Conservation (phyloP, 768 basidiomycete species). For the Amanita exitialis region DNA sequence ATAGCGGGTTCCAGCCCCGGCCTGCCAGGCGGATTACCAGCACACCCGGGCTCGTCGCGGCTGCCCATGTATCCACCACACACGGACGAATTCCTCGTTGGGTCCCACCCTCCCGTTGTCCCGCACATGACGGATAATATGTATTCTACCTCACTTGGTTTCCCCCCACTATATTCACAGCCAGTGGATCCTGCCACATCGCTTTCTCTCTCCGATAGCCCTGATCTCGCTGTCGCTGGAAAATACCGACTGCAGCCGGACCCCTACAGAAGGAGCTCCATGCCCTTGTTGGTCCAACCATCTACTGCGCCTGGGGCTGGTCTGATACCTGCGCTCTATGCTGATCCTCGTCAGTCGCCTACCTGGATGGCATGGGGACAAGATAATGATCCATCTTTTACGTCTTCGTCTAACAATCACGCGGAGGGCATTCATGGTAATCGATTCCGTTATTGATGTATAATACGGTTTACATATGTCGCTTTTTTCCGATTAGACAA, state of each 20-base stretch:
- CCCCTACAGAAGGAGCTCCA: slow-evolving; percentile 10
- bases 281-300: not conserved
- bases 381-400: slow-evolving; percentile 7
- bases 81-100: slow-evolving; percentile 33
- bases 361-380: slow-evolving; percentile 12
- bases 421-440: slow-evolving; percentile 10
- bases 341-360: slow-evolving; percentile 7
- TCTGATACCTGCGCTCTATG: slow-evolving; percentile 10
- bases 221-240: slow-evolving; percentile 31
- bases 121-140: slow-evolving; percentile 16
- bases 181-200: slow-evolving; percentile 6
- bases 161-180: slow-evolving; percentile 12
- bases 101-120: slow-evolving; percentile 22
- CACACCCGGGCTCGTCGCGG: slow-evolving; percentile 12
- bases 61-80: slow-evolving; percentile 22
- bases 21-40: slow-evolving; percentile 9
- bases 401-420: slow-evolving; percentile 1
- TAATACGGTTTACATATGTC: slow-evolving; percentile 15
- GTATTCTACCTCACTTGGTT: slow-evolving; percentile 5
- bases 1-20: slow-evolving; percentile 5
- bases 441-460: slow-evolving; percentile 5
- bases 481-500: slow-evolving; percentile 10
- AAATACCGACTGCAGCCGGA: slow-evolving; percentile 42
- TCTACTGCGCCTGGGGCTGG: slow-evolving; percentile 7
- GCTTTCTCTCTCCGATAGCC: slow-evolving; percentile 6